These are phyloP conservation scores for Fusarium abutilonis DNA, from an alignment of 2,329 filamentous ascomycete genomes.

Conservation along the genomic window DNA sequence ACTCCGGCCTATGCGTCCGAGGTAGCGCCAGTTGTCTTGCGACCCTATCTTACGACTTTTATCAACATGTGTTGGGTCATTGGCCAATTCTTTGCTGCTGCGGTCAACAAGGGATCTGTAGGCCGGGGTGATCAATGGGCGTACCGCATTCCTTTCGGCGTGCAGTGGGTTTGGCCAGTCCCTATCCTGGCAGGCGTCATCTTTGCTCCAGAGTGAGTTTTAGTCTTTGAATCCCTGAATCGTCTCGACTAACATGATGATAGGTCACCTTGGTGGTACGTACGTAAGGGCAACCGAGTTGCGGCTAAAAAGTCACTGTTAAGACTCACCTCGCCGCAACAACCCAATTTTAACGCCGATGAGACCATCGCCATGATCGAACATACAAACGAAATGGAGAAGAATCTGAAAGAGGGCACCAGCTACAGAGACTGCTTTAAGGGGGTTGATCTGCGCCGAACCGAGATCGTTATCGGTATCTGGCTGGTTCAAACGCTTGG, in stretches of 20 bases:
- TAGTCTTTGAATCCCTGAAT: accelerated
- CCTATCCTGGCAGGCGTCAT: conserved; percentile 56
- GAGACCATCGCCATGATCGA: conserved; percentile 64
- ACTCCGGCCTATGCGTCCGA: conserved; percentile 65
- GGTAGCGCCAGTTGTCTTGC: conserved; percentile 58
- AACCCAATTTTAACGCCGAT: conserved; percentile 56
- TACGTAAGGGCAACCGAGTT: conserved; percentile 55
- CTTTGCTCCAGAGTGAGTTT: conserved; percentile 59
- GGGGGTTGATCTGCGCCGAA: conserved; percentile 61
- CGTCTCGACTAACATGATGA: not conserved
- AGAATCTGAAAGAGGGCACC: conserved; percentile 54
- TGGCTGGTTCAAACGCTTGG: conserved; percentile 61
- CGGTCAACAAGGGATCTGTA: conserved; percentile 57
- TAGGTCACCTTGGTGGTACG: conserved; percentile 62
- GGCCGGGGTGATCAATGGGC: conserved; percentile 56
- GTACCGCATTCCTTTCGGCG: conserved; percentile 60
- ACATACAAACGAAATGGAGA: conserved; percentile 63
- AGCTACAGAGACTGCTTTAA: conserved; percentile 63
- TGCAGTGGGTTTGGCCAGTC: conserved; percentile 64
- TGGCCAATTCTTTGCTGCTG: conserved; percentile 62
- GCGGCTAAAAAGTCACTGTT: conserved; percentile 55
- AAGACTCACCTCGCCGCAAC: conserved; percentile 53
- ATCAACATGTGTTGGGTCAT: conserved; percentile 68
- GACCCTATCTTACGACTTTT: conserved; percentile 63
- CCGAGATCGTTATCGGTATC: conserved; percentile 61